A percentile compares a stretch with the other conserved stretches of the same genome.
Conservation (phyloP, 768 basidiomycete species). For the Tephrocybe sp. region DNA sequence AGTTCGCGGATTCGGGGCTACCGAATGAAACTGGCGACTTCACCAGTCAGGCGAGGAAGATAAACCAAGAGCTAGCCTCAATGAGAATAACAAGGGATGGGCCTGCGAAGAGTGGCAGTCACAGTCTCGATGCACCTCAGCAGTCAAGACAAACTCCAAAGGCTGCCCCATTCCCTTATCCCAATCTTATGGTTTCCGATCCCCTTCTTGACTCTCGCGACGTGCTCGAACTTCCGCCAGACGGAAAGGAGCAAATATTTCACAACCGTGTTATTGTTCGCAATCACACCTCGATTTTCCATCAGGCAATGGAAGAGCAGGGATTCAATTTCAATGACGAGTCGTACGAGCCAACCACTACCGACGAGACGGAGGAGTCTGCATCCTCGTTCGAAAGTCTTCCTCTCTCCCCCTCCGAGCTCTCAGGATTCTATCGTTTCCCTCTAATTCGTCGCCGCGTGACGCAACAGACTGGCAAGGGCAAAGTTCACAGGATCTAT, state of each 20-base stretch:
- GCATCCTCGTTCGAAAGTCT: constrained; percentile 23
- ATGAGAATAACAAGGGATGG: neutral
- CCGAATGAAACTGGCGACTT: constrained; percentile 4
- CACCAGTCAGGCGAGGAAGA: constrained; percentile 6
- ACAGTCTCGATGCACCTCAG: neutral
- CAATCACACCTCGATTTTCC: constrained; percentile 71
- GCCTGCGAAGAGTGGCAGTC: neutral
- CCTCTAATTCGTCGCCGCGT: constrained; percentile 55
- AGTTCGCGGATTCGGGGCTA: neutral
- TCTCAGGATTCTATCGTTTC: constrained; percentile 33
- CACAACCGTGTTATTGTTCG: constrained; percentile 64
- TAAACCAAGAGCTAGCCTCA: too few species aligned
- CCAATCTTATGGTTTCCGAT: constrained; percentile 63
- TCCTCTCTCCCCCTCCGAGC: constrained; percentile 18
- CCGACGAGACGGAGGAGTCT: constrained; percentile 30
- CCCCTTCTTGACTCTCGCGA: constrained; percentile 61
- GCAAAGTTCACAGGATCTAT: constrained; percentile 69
- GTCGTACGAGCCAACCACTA: constrained; percentile 20
- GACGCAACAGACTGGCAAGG: constrained; percentile 91
- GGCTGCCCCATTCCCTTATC: constrained; percentile 28
- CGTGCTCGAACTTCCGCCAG: constrained; percentile 49
- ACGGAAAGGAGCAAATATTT: constrained; percentile 43
- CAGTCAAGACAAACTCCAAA: neutral
- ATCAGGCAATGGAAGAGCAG: constrained; percentile 31
- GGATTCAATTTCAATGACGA: constrained; percentile 30